Base-by-base conservation (phyloP, 176 grass and related monocot species). In the Miscanthus lutarioriparius region DNA sequence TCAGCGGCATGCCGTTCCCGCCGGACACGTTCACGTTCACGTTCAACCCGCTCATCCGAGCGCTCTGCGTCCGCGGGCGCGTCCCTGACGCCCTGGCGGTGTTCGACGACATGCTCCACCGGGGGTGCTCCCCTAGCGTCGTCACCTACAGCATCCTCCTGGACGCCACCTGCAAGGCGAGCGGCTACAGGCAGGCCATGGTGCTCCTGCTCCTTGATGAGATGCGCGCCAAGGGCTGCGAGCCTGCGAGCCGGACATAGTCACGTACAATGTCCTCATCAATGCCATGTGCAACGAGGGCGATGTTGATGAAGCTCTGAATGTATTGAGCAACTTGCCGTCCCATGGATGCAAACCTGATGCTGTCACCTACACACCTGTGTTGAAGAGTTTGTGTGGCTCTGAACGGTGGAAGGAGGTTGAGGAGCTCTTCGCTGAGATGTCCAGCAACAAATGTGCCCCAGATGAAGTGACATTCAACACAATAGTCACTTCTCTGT, bases 131-230 rank as follows among this genome's bases (percentile, higher is more conserved):
- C 10, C 84, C 91, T 2, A 85, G 85, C 72, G 80, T 92, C 8
- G 87, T 89, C 83, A 87, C 91, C 56, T 92, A 89, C 84, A 87
- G 80, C n/a, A 92, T 89, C 67, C 84, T 92, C 16, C 77, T 92
- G 25, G 84, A 92, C 38, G 76, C 87, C 23, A 70, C 87, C 4
- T 87, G 91, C 76, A 92, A 87, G 76, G 80, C 37, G 43, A 89
- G 84, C 43, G 76, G 91, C 23, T 85, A 89, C 64, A 74, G 54
- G 64, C 83, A 86, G 43, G 84, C 76, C 59, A 87, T 89, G 84
- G 33, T 32, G 43, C 87, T 92, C 64, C 26, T 32, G 43, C 87
- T 92, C 64, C 26, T 92, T 4, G 71, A 89, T 22, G 87, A 89
- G 87, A 92, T 92, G 90, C 70, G 80, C 20, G 33, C 87, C 32